These are phyloP conservation scores for Candida tropicalis DNA, from an alignment of 1,139 yeast species.

Conservation along the genomic window DNA sequence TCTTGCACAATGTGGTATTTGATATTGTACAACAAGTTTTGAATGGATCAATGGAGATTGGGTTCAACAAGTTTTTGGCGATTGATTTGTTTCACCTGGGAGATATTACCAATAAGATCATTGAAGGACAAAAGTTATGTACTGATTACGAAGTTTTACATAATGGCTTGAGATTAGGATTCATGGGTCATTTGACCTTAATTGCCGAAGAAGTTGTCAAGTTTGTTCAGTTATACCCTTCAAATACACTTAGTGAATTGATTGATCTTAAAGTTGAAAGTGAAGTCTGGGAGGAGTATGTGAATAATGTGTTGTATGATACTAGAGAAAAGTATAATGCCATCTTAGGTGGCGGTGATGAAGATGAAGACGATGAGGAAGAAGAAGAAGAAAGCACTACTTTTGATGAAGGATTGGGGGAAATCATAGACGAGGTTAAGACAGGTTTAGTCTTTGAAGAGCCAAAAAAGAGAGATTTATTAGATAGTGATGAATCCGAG, in stretches of 20 bases:
- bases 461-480: constrained; percentile 15
- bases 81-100: constrained; percentile 83
- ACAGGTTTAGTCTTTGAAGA: constrained; percentile 34
- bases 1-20: constrained; percentile 94
- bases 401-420: constrained; percentile 52
- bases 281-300: constrained; percentile 81
- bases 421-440: constrained; percentile 43
- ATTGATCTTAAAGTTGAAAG: constrained; percentile 62
- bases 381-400: constrained; percentile 42
- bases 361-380: constrained; percentile 39
- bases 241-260: constrained; percentile 58
- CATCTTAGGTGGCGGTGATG: constrained; percentile 77
- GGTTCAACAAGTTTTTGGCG: constrained; percentile 84
- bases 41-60: constrained; percentile 92
- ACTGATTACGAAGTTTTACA: constrained; percentile 62
- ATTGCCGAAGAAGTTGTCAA: constrained; percentile 98
- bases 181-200: constrained; percentile 95
- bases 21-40: constrained; percentile 96
- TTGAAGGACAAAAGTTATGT: constrained; percentile 81
- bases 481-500: constrained; percentile 30
- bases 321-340: constrained; percentile 95
- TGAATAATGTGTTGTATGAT: constrained; percentile 79
- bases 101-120: constrained; percentile 73
- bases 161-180: constrained; percentile 81
- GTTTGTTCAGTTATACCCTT: constrained; percentile 76